Percentiles rank a stretch among this genome's conserved stretches.
phyloP scores from a whole-genome alignment of 257 asterid species.

The Jacaranda copaia region DNA sequence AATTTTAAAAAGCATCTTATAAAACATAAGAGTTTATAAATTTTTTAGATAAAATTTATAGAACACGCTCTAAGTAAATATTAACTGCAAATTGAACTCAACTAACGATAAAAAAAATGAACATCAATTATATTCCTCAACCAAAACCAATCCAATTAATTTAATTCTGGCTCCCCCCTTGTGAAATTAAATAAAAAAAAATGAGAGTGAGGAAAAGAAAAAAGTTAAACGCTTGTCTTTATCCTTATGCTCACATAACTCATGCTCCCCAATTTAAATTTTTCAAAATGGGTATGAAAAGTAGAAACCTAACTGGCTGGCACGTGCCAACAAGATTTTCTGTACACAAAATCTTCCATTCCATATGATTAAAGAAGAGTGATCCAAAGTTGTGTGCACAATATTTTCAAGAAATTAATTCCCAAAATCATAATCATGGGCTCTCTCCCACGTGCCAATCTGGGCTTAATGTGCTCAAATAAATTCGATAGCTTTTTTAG shows the following conservation, averaged over 20 bases:
- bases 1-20: no score
- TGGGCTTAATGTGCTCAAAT: slow-evolving; percentile 47
- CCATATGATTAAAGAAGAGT: slow-evolving; percentile 42
- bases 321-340: slow-evolving; percentile 48
- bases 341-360: slow-evolving; percentile 38
- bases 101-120: no score
- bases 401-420: not conserved
- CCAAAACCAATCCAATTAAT: not conserved
- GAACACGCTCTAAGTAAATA: no score
- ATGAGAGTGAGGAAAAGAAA: not conserved
- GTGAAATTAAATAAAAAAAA: not conserved
- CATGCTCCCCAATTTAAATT: not conserved
- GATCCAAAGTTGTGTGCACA: slow-evolving; percentile 24
- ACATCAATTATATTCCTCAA: not conserved
- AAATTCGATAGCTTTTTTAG: slow-evolving; percentile 31
- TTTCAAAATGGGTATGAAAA: slow-evolving; percentile 1
- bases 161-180: not conserved
- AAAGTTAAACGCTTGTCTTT: slow-evolving; percentile 24
- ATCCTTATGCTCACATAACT: not conserved
- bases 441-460: slow-evolving; percentile 48
- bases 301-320: slow-evolving; percentile 48
- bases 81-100: no score
- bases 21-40: no score
- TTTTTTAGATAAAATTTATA: no score
- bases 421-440: slow-evolving; percentile 46